Evolutionary conservation across 2,329 filamentous ascomycete species (phyloP).

Genomic region (Trichoderma koningiopsis): DNA sequence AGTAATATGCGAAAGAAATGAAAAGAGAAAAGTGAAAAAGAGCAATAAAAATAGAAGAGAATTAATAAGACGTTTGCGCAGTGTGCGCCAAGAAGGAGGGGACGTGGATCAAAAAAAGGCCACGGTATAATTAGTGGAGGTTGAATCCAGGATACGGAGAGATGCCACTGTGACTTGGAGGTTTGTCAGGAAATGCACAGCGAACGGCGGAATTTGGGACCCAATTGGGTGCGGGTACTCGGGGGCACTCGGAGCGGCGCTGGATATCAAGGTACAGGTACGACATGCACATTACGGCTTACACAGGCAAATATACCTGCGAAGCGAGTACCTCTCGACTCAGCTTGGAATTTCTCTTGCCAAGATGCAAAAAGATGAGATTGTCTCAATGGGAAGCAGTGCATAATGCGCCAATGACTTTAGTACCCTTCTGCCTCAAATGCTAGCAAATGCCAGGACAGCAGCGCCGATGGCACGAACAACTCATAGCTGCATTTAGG

Average conservation of each 20-base stretch:
- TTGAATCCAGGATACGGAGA: background rate
- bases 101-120: constrained; percentile 22
- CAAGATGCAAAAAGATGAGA: background rate
- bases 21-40: background rate
- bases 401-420: background rate
- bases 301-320: background rate
- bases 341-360: background rate
- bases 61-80: background rate
- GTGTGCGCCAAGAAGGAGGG: constrained; percentile 6
- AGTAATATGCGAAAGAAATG: background rate
- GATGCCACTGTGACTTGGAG: constrained; percentile 5
- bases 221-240: background rate
- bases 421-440: background rate
- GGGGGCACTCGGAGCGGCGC: background rate
- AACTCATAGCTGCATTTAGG: background rate
- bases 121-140: constrained; percentile 12
- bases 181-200: background rate
- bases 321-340: background rate
- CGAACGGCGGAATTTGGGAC: background rate
- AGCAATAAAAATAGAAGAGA: background rate
- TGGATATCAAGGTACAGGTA: background rate
- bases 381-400: background rate
- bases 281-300: background rate
- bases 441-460: background rate
- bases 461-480: background rate